Percentiles rank a stretch among this genome's conserved stretches.
Evolutionary conservation across 2,329 filamentous ascomycete genomes (phyloP).

Genomic region (Neopestalotiopsis sp.): DNA sequence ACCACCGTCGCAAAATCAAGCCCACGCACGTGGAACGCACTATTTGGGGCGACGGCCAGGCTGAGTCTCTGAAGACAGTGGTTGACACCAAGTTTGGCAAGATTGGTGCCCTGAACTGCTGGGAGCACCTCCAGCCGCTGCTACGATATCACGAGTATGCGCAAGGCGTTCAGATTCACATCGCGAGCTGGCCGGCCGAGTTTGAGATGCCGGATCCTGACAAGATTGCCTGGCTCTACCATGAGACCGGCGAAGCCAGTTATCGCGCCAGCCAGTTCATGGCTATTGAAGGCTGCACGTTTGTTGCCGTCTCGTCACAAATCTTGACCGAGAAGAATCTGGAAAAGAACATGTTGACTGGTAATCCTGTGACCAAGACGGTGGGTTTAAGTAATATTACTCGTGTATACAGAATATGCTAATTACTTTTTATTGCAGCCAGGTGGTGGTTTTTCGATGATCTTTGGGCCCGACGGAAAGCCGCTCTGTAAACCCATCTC

Average conservation of each 20-base stretch:
- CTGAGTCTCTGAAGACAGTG: constrained; percentile 59
- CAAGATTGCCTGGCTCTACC: constrained; percentile 40
- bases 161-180: constrained; percentile 40
- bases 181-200: constrained; percentile 39
- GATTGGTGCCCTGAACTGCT: constrained; percentile 58
- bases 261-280: constrained; percentile 44
- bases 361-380: constrained; percentile 41
- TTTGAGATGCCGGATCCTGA: constrained; percentile 41
- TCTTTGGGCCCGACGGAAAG: constrained; percentile 57
- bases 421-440: constrained; percentile 28
- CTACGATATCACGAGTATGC: constrained; percentile 43
- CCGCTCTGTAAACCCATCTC: constrained; percentile 44
- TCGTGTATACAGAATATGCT: constrained; percentile 1
- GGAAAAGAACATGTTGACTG: constrained; percentile 43
- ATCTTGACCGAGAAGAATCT: constrained; percentile 45
- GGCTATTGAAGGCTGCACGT: constrained; percentile 48
- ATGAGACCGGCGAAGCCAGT: constrained; percentile 39
- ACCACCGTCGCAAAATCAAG: constrained; percentile 56
- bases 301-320: constrained; percentile 45
- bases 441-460: constrained; percentile 52
- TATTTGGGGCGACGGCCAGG: constrained; percentile 60
- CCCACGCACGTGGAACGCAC: constrained; percentile 53
- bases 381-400: constrained; percentile 23
- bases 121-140: constrained; percentile 46
- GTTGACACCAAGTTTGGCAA: constrained; percentile 54